Percentiles rank a stretch among this genome's conserved stretches.
Evolutionary conservation across 257 asterid genomes (phyloP).

Genomic region (Nicotiana knightiana): DNA sequence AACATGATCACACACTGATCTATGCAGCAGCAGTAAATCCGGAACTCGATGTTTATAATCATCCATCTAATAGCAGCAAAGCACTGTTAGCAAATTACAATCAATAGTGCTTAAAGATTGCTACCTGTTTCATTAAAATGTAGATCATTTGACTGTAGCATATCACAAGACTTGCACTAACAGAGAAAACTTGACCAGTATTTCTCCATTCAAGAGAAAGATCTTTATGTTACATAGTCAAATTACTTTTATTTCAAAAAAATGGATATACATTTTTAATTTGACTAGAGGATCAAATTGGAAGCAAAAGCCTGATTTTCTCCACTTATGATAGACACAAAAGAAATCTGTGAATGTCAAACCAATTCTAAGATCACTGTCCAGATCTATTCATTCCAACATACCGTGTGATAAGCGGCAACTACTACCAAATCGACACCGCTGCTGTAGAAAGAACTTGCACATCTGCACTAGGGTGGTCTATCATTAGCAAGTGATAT

Average conservation of each 20-base stretch:
- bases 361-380: conserved; percentile 4
- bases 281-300: not conserved
- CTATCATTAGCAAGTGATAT: conserved; percentile 60
- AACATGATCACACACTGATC: not conserved
- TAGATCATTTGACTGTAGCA: not conserved
- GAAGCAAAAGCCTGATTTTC: not conserved
- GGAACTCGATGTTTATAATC: not conserved
- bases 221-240: not conserved
- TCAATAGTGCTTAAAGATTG: not conserved
- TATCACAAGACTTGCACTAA: not conserved
- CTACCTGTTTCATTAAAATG: not conserved
- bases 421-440: conserved; percentile 97
- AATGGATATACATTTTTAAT: not conserved
- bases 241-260: not conserved
- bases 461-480: conserved; percentile 98
- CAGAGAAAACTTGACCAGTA: not conserved
- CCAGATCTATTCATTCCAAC: conserved; percentile 33
- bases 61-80: conserved; percentile 3
- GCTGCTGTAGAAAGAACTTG: conserved; percentile 98
- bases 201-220: not conserved
- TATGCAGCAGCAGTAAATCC: not conserved
- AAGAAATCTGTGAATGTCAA: not conserved
- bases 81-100: not conserved
- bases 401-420: conserved; percentile 99
- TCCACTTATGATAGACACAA: not conserved